Evolutionary conservation across 139 green algal species (phyloP), one percentile per base, ranked within the genome.

Genomic region (Nannochloris sp.): DNA sequence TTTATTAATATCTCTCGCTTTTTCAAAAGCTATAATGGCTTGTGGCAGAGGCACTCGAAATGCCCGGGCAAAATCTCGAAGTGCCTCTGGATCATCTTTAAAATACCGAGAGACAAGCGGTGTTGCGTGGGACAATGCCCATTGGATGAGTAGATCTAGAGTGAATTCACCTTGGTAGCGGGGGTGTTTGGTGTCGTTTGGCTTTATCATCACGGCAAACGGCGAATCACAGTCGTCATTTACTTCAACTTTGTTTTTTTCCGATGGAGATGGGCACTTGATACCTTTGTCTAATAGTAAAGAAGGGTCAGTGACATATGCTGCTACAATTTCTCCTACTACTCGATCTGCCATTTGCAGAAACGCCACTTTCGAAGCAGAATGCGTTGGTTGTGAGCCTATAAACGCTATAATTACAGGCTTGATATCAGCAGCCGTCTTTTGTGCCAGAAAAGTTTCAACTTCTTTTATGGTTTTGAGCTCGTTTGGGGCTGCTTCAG

Each of bases 81-180:
- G 9, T 45, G 9, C 37, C 37, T 9, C 12, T 59, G 48, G 48
- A 34, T 24, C 35, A 13, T 54, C 23, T 30, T 27, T 42, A 34
- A 60, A 60, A 63, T 80, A 65, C 39, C 71, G 62, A 14, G 73
- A 30, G 27, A 84, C 59, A 29, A 61, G 42, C 23, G 77, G 77
- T 9, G 32, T 29, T 1, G 54, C 37, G 13, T 53, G 47, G 36
- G 45, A 58, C 29, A 66, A 37, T 10, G 69, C 47, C 63, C 70
- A 84, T 3, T 54, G 35, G 14, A 27, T 42, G 31, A 83, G 54
- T 29, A 58, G 67, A 3, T 38, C 61, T 13, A 54, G 19, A 6
- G 38, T 60, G n/a, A 83, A 65, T n/a, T 73, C 39, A 51, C 76
- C 76, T 29, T 60, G 47, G 63, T 81, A 83, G 19, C 30, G 58